Evolutionary conservation across 495 filamentous ascomycete species (phyloP), one percentile per base, ranked within the genome.

Genomic region (Aspergillus egyptiacus): DNA sequence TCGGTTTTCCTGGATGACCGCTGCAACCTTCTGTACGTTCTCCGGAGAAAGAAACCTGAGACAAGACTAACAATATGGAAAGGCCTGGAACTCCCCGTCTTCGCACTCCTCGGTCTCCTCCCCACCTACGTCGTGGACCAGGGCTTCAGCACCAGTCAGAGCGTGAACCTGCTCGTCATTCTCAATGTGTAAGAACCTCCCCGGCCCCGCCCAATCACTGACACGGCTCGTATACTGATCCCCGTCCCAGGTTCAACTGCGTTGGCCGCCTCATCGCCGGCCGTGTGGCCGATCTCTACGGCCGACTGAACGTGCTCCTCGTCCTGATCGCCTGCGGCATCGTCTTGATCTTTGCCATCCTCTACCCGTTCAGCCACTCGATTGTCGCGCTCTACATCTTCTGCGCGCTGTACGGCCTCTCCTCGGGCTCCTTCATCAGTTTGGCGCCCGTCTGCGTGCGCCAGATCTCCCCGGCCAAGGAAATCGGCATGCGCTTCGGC

Each of bases 181-280:
- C 24, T 68, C 7, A 72, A 68, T 31, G 48, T 67, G 67, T 69
- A 52, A 43, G 48, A 38, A 20, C 28, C 5, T 8, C 23, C 27
- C n/a, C 3, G 13, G 20, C 38, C 1, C 7, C 11, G 11, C 3
- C 9, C n/a, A 25, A 19, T 31, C 20, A 20, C 24, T 46, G 20
- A 43, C 18, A 24, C 7, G 2, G 4, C 24, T 13, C n/a, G n/a
- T n/a, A n/a, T n/a, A n/a, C n/a, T n/a, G n/a, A n/a, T n/a, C n/a
- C n/a, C n/a, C n/a, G n/a, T n/a, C n/a, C n/a, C n/a, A 71, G 64
- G 15, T 59, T 50, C 43, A 68, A 63, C 31, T 64, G 59, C 6
- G 23, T 85, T 30, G 87, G 87, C 6, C 79, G 87, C 24, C 81
- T 88, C 27, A 51, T 87, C 1, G 85, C 85, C 5, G 85, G 84